phyloP scores from a whole-genome alignment of 306 rosid genomes.

The Astragalus membranaceus region DNA sequence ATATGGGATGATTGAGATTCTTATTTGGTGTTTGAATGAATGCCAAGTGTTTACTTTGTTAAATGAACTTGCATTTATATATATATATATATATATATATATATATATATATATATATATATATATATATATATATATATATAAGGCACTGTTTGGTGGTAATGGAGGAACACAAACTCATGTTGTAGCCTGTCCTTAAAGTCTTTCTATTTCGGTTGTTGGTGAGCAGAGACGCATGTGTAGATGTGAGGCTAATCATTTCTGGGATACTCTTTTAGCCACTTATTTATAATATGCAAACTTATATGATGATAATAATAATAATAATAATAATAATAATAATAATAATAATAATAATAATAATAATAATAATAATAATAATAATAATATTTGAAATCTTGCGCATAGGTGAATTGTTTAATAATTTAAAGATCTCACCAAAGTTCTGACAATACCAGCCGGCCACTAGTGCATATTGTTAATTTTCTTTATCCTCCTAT shows the following conservation, averaged over 20 bases:
- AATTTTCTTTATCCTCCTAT: neutral
- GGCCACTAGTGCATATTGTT: neutral
- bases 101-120: too few relatives aligned
- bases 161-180: neutral
- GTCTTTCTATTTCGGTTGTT: slow-evolving; percentile 7
- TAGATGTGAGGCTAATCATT: slow-evolving; percentile 26
- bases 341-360: neutral
- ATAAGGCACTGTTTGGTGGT: neutral
- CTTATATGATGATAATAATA: neutral
- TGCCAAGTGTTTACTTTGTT: neutral
- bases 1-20: slow-evolving; percentile 21
- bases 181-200: slow-evolving; percentile 11
- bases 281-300: neutral
- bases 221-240: slow-evolving; percentile 18
- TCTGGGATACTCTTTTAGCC: neutral
- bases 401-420: slow-evolving; percentile 10
- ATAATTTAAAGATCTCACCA: neutral
- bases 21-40: slow-evolving; percentile 3
- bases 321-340: neutral
- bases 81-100: too few relatives aligned
- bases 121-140: neutral
- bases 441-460: neutral
- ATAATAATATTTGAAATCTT: neutral
- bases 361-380: neutral
- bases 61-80: neutral